Percentiles rank a stretch among this genome's conserved stretches.
Evolutionary conservation across 192 early-diverging fungal species (phyloP).

Genomic region (Gamsiella multidivaricata): DNA sequence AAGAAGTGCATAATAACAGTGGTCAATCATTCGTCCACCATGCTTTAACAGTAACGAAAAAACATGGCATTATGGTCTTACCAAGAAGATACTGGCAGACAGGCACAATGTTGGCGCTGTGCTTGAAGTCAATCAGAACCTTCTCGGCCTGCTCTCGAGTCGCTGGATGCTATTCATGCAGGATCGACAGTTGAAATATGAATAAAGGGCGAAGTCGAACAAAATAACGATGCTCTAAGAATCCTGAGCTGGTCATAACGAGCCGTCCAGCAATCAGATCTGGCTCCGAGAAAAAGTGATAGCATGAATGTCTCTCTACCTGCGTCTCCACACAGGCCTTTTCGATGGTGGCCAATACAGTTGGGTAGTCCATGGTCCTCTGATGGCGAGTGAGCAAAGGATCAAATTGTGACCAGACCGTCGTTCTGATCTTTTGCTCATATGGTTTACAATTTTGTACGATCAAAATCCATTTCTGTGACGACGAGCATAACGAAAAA

Average conservation of each 20-base stretch:
- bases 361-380: conserved; percentile 56
- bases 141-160: conserved; percentile 64
- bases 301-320: conserved; percentile 51
- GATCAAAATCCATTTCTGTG: no score
- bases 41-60: neutral
- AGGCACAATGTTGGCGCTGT: conserved; percentile 65
- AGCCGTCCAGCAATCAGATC: no score
- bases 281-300: no score
- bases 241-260: no score
- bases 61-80: conserved; percentile 6
- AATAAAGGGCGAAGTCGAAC: conserved; percentile 9
- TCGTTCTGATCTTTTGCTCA: no score
- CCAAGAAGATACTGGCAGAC: conserved; percentile 72
- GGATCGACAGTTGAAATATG: conserved; percentile 1
- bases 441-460: no score
- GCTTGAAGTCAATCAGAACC: conserved; percentile 61
- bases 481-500: no score
- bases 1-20: no score
- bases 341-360: conserved; percentile 57
- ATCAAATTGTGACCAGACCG: no score
- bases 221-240: neutral
- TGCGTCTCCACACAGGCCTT: conserved; percentile 67
- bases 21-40: no score
- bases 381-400: conserved; percentile 9
- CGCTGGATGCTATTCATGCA: conserved; percentile 55